Percentiles rank a stretch among this genome's conserved stretches.
Evolutionary conservation across 2,329 filamentous ascomycete species (phyloP).

Genomic region (Hypoxylon sp.): DNA sequence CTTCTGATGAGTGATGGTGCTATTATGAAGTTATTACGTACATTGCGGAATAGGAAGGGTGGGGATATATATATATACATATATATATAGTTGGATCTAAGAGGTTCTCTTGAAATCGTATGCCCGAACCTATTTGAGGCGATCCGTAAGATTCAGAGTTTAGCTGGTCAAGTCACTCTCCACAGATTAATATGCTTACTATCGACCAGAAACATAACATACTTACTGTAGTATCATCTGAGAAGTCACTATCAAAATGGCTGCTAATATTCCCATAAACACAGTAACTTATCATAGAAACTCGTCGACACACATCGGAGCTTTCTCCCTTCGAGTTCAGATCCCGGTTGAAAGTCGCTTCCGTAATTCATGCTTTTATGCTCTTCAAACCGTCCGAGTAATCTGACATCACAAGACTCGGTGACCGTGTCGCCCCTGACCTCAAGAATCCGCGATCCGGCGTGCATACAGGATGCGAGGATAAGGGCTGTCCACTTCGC

Average conservation of each 20-base stretch:
- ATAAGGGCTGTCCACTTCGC: slow-evolving; percentile 58
- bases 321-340: slow-evolving; percentile 48
- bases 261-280: slow-evolving; percentile 68
- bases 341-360: slow-evolving; percentile 72
- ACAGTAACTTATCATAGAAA: slow-evolving; percentile 80
- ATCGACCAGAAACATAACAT: background rate
- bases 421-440: slow-evolving; percentile 55
- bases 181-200: background rate
- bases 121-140: background rate
- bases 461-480: slow-evolving; percentile 96
- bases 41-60: background rate
- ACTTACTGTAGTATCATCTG: background rate
- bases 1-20: background rate
- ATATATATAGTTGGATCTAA: background rate
- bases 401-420: slow-evolving; percentile 69
- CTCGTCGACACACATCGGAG: slow-evolving; percentile 75
- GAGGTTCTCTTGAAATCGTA: background rate
- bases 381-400: slow-evolving; percentile 81
- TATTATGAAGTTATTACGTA: background rate
- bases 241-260: background rate
- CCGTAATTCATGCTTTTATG: slow-evolving; percentile 97
- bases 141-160: background rate
- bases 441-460: slow-evolving; percentile 77
- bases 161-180: background rate
- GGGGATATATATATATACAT: background rate